These are phyloP conservation scores for Schwanniomyces pseudopolymorphus DNA, from an alignment of 805 yeast genomes.

Conservation along the genomic window DNA sequence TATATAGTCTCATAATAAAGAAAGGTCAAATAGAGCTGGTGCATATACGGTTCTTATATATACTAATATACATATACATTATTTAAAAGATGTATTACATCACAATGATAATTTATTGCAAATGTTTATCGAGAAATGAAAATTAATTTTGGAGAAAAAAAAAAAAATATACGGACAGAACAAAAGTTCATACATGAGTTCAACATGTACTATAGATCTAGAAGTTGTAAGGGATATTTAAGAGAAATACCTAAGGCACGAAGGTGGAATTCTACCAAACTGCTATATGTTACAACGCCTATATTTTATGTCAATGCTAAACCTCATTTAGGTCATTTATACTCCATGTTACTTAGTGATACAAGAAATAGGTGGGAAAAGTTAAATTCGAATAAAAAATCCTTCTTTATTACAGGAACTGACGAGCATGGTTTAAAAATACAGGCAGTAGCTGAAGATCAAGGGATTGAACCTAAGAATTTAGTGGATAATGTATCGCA, in stretches of 20 bases:
- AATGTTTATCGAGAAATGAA: too few relatives aligned
- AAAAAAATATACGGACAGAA: too few relatives aligned
- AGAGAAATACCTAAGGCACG: not conserved
- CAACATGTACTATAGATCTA: not conserved
- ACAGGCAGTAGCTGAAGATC: slow-evolving; percentile 72
- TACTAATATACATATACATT: not conserved
- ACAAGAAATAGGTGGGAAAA: slow-evolving; percentile 71
- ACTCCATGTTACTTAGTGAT: slow-evolving; percentile 84
- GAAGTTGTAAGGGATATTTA: not conserved
- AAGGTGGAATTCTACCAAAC: slow-evolving; percentile 13
- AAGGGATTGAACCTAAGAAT: slow-evolving; percentile 49
- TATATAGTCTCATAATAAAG: not conserved
- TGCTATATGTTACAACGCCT: slow-evolving; percentile 76
- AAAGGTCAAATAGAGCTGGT: not conserved
- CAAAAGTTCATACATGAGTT: not conserved
- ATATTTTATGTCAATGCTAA: slow-evolving; percentile 93
- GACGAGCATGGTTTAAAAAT: slow-evolving; percentile 97
- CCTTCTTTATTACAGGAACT: slow-evolving; percentile 82
- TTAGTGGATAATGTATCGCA: slow-evolving; percentile 72
- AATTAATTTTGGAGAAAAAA: too few relatives aligned
- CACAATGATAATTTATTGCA: too few relatives aligned
- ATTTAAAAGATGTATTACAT: too few relatives aligned
- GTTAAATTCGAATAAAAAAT: slow-evolving; percentile 28
- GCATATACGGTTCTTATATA: not conserved
- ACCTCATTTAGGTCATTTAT: slow-evolving; percentile 93